A percentile compares a stretch with the other conserved stretches of the same genome.
These are phyloP conservation scores for Drechslerella dactyloides DNA, from an alignment of 2,329 filamentous ascomycete species.

Conservation along the genomic window DNA sequence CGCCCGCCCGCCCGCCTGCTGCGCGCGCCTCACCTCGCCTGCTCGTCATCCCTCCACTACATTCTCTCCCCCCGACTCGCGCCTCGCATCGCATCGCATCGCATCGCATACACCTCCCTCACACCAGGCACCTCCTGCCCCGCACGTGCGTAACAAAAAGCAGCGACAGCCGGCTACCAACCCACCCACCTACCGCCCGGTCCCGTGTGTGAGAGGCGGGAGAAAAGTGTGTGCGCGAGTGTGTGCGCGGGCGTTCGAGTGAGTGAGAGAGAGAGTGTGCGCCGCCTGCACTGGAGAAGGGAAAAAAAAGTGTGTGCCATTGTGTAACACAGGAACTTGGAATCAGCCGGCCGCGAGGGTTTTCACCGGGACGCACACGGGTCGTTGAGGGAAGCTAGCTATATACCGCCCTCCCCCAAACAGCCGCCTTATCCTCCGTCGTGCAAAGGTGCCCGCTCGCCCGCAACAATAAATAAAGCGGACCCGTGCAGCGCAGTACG, in stretches of 20 bases:
- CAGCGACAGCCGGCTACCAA: neutral
- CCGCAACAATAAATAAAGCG: neutral
- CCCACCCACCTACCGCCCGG: neutral
- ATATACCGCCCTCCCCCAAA: neutral
- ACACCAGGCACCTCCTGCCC: conserved; percentile 4
- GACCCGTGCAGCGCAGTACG: neutral
- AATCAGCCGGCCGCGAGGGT: conserved; percentile 2
- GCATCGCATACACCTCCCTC: neutral
- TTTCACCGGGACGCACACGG: too few species aligned
- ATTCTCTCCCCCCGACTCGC: too few species aligned
- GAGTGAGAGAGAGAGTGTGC: too few species aligned
- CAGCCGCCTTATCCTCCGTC: neutral
- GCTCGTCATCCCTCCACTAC: neutral
- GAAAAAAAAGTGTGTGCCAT: conserved; percentile 40
- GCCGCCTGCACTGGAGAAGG: too few species aligned
- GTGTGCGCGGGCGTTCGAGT: conserved; percentile 6
- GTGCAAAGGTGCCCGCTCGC: neutral
- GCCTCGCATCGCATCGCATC: neutral
- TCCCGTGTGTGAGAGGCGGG: conserved; percentile 8
- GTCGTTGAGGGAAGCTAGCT: too few species aligned
- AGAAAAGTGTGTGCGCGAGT: conserved; percentile 3
- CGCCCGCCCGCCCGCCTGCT: too few species aligned
- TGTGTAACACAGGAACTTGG: conserved; percentile 37
- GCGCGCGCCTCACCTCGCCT: too few species aligned
- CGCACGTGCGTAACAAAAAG: conserved; percentile 19